Evolutionary conservation across 768 basidiomycete genomes (phyloP).

Genomic region (Thelephora aurantiotincta): DNA sequence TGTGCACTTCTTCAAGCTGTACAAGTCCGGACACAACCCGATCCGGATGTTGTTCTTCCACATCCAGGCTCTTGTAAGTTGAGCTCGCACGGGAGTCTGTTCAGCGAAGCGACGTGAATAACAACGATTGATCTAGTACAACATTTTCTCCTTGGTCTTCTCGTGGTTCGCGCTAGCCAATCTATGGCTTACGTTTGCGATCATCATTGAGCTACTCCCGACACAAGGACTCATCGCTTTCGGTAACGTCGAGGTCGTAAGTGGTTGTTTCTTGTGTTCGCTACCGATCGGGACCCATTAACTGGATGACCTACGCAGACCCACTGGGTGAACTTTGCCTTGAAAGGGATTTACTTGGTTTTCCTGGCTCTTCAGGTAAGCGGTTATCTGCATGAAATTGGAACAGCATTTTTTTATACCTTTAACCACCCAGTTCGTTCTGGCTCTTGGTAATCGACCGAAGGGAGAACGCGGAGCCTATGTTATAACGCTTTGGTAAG

Average conservation of each 20-base stretch:
- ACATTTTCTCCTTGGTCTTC: slow-evolving; percentile 73
- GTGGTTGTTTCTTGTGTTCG: slow-evolving; percentile 15
- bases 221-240: slow-evolving; percentile 41
- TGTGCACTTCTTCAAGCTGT: slow-evolving; percentile 87
- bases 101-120: background rate
- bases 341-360: slow-evolving; percentile 80
- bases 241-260: slow-evolving; percentile 53
- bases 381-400: background rate
- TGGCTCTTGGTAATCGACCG: slow-evolving; percentile 70
- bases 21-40: slow-evolving; percentile 74
- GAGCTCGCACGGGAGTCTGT: background rate
- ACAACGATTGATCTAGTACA: slow-evolving; percentile 41
- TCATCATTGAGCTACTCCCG: slow-evolving; percentile 83
- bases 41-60: slow-evolving; percentile 97
- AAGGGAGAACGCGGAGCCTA: slow-evolving; percentile 78
- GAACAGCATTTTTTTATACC: background rate
- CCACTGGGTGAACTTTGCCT: slow-evolving; percentile 70
- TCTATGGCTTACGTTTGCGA: slow-evolving; percentile 90
- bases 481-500: slow-evolving; percentile 54
- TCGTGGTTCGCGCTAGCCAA: slow-evolving; percentile 91
- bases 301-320: slow-evolving; percentile 34
- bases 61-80: slow-evolving; percentile 72
- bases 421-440: slow-evolving; percentile 32
- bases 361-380: slow-evolving; percentile 68
- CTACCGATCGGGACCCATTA: background rate